Evolutionary conservation across 179 eudicot genomes (phyloP), one percentile per base, ranked within the genome.

Genomic region (Silene coronaria): DNA sequence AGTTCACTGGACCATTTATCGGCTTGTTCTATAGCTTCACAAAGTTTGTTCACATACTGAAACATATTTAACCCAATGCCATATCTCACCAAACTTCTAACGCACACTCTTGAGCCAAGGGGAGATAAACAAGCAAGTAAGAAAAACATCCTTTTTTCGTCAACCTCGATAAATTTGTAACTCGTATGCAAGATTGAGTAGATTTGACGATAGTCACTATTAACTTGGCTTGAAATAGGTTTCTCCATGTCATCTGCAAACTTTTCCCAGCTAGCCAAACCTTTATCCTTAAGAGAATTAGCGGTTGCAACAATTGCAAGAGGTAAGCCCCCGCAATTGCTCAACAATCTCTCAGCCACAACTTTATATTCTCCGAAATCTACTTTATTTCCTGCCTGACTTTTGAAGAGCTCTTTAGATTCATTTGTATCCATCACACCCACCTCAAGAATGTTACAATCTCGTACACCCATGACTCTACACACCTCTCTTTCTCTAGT

Each of bases 121-220:
- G 78, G 74, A 30, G 61, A 79, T 26, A 74, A 34, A 58, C 81
- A 74, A 28, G 61, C 60, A 11, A 79, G 74, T 53, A 79, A 60
- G 17, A 79, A 74, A 28, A 79, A 79, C n/a, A 51, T 53, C 53
- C 61, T 67, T 28, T 79, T 79, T 8, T 79, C 78, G 0, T 74
- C 58, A 30, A 34, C 71, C 4, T 74, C 68, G 8, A 79, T 66
- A 74, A 73, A 67, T 26, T 28, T 74, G 77, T 67, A 79, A 27
- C 81, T 74, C 14, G 53, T 67, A 19, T 67, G 62, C 13, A 79
- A 9, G 42, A 74, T 68, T 0, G 78, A 57, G 60, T 67, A 67
- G 0, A 21, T 59, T 0, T 22, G 28, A 26, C 36, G 53, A 59
- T 67, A 23, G 6, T 38, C 61, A 27, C 51, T 64, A n/a, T 7